phyloP scores from a whole-genome alignment of 1,284 basidiomycete genomes.

The Boletellus sp. region DNA sequence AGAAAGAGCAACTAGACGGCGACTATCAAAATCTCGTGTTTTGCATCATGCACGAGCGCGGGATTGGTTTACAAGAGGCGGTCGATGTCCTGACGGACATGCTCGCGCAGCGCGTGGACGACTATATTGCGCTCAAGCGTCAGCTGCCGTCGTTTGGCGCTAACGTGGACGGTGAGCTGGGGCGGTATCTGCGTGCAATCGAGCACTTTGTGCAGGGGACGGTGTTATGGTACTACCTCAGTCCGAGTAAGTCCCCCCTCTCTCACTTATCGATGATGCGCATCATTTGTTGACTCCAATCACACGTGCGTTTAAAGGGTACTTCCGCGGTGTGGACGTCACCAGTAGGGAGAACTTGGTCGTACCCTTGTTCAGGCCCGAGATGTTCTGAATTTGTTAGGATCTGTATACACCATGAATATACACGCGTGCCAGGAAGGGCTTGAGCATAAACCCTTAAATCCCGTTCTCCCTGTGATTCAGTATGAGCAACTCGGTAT shows the following conservation, averaged over 20 bases:
- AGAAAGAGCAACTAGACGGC: conserved; percentile 50
- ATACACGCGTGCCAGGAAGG: too few relatives aligned
- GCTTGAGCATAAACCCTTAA: too few relatives aligned
- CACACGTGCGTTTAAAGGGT: conserved; percentile 15
- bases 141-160: conserved; percentile 42
- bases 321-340: conserved; percentile 34
- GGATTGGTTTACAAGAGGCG: conserved; percentile 42
- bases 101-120: conserved; percentile 40
- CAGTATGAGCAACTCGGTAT: too few relatives aligned
- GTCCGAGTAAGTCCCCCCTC: conserved; percentile 30
- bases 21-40: conserved; percentile 51
- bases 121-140: conserved; percentile 38
- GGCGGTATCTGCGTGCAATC: conserved; percentile 38
- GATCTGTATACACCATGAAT: too few relatives aligned
- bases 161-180: conserved; percentile 39
- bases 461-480: too few relatives aligned
- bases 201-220: conserved; percentile 50
- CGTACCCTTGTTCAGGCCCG: conserved; percentile 29
- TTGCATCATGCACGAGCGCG: conserved; percentile 42
- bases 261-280: too few relatives aligned
- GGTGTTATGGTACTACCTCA: conserved; percentile 46
- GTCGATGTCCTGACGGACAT: conserved; percentile 43
- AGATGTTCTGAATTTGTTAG: conserved; percentile 17
- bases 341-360: conserved; percentile 28
- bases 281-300: neutral